These are phyloP conservation scores for Arachnomyces sp. DNA, from an alignment of 2,329 filamentous ascomycete species.

Conservation along the genomic window DNA sequence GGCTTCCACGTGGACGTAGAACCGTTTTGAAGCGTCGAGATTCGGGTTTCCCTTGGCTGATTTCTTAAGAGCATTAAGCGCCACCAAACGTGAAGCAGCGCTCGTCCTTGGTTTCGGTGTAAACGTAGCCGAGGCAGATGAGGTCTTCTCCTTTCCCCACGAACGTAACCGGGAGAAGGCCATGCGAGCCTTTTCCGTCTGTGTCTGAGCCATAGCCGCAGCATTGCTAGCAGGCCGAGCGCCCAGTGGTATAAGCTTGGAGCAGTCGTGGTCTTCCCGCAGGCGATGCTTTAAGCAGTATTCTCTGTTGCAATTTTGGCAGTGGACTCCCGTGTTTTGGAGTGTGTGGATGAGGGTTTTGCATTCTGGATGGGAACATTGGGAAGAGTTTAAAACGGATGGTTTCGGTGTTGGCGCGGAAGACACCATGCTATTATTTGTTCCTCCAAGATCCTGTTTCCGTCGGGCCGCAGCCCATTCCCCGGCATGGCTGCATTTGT, in stretches of 20 bases:
- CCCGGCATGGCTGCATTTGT: slow-evolving; percentile 57
- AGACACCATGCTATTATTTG: slow-evolving; percentile 19
- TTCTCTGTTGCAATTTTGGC: slow-evolving; percentile 39
- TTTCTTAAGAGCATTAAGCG: slow-evolving; percentile 71
- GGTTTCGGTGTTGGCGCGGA: slow-evolving; percentile 38
- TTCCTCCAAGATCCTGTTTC: slow-evolving; percentile 23
- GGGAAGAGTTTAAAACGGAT: slow-evolving; percentile 46
- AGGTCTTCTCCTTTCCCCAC: slow-evolving; percentile 70
- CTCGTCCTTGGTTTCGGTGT: slow-evolving; percentile 58
- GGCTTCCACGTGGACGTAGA: slow-evolving; percentile 86
- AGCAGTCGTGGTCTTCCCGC: slow-evolving; percentile 70
- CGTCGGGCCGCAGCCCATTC: slow-evolving; percentile 50
- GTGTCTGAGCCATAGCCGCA: slow-evolving; percentile 34
- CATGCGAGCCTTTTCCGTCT: slow-evolving; percentile 57
- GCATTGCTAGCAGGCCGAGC: slow-evolving; percentile 36
- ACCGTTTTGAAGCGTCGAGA: slow-evolving; percentile 68
- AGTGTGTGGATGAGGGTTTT: slow-evolving; percentile 47
- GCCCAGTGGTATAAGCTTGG: slow-evolving; percentile 57
- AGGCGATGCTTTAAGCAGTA: slow-evolving; percentile 47
- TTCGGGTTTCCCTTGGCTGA: slow-evolving; percentile 84
- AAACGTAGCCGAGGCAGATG: slow-evolving; percentile 54
- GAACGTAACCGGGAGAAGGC: slow-evolving; percentile 69
- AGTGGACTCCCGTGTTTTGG: slow-evolving; percentile 43
- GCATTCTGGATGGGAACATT: slow-evolving; percentile 42
- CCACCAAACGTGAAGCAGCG: slow-evolving; percentile 56